phyloP scores from a whole-genome alignment of 2,329 filamentous ascomycete species.

The Sporothrix inflata region DNA sequence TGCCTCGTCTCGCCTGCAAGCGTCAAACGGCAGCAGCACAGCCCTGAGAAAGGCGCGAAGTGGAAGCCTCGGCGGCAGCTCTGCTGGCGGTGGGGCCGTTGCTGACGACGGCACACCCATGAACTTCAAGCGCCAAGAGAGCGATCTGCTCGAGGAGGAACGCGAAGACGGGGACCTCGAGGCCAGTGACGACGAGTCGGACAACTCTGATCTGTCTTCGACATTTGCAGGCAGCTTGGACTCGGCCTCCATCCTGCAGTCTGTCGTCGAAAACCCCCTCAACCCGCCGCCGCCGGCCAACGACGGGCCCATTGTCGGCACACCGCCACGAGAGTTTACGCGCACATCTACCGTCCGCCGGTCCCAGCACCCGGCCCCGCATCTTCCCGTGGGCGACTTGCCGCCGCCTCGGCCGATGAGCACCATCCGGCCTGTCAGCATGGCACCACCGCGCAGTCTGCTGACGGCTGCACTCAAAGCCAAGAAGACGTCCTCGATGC shows the following conservation, averaged over 20 bases:
- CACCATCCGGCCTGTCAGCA: constrained; percentile 66
- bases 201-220: constrained; percentile 64
- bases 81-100: neutral
- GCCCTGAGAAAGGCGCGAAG: constrained; percentile 7
- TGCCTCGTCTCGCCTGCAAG: constrained; percentile 14
- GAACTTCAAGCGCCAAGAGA: constrained; percentile 49
- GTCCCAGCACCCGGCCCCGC: constrained; percentile 58
- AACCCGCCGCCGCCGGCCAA: constrained; percentile 53
- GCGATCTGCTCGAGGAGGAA: constrained; percentile 52
- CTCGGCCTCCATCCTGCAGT: constrained; percentile 70
- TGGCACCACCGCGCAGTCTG: constrained; percentile 70
- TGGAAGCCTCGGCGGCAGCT: neutral
- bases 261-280: constrained; percentile 59
- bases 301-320: constrained; percentile 58
- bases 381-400: constrained; percentile 64
- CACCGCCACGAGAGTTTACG: constrained; percentile 62
- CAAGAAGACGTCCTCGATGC: constrained; percentile 70
- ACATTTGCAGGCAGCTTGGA: constrained; percentile 70
- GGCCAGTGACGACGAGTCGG: constrained; percentile 55
- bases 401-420: constrained; percentile 72
- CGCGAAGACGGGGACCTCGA: constrained; percentile 40
- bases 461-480: constrained; percentile 73
- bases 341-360: constrained; percentile 67
- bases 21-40: constrained; percentile 24
- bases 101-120: neutral